Percentiles rank a stretch among this genome's conserved stretches.
phyloP scores from a whole-genome alignment of 306 rosid genomes.

The Spatholobus suberectus region DNA sequence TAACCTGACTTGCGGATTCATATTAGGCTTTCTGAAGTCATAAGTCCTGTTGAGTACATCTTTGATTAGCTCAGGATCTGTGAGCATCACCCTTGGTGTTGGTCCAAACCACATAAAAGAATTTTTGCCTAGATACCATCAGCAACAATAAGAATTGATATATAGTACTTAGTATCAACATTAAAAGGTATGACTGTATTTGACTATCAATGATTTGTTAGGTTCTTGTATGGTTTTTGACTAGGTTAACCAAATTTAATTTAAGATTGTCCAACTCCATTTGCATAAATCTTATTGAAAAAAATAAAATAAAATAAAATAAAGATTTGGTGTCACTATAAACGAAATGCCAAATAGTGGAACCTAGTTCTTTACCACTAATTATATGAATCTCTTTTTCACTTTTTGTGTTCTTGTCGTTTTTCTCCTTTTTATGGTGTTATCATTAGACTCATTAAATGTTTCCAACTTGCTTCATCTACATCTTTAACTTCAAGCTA shows the following conservation, averaged over 20 bases:
- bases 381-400: not conserved
- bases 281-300: not conserved
- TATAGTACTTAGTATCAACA: not conserved
- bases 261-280: not conserved
- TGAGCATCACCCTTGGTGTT: conserved; percentile 44
- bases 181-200: not conserved
- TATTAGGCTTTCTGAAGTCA: conserved; percentile 33
- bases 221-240: not conserved
- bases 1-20: not conserved
- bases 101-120: conserved; percentile 43
- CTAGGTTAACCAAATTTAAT: not conserved
- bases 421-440: not conserved
- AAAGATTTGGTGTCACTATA: not conserved
- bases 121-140: conserved; percentile 27
- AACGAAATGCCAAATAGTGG: not conserved
- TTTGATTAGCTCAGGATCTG: conserved; percentile 50
- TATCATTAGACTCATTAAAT: conserved; percentile 4
- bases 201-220: not conserved
- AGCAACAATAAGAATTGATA: not conserved
- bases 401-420: not conserved
- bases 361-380: not conserved
- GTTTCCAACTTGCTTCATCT: conserved; percentile 7
- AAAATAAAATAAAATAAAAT: too few relatives aligned
- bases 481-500: conserved; percentile 26
- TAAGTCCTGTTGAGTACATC: conserved; percentile 30